These are phyloP conservation scores for Albatrellus ellisii DNA, from an alignment of 768 basidiomycete species.

Conservation along the genomic window DNA sequence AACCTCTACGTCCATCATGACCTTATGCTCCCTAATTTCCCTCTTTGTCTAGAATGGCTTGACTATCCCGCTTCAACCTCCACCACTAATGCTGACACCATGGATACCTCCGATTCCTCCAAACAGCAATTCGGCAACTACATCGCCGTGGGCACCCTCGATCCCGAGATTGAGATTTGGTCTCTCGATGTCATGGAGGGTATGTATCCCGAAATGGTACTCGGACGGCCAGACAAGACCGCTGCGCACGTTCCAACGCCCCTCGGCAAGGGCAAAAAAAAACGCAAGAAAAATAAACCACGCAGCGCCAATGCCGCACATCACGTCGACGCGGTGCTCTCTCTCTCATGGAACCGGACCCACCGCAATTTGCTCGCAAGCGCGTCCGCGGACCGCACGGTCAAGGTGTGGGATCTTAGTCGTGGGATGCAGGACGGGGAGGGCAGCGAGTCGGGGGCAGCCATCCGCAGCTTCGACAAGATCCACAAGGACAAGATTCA, in stretches of 20 bases:
- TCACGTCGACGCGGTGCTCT: slow-evolving; percentile 92
- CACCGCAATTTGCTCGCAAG: slow-evolving; percentile 89
- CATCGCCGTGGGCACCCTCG: slow-evolving; percentile 93
- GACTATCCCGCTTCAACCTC: slow-evolving; percentile 62
- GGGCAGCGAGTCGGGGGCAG: slow-evolving; percentile 42
- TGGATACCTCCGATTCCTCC: slow-evolving; percentile 12
- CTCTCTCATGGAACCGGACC: slow-evolving; percentile 81
- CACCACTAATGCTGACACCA: slow-evolving; percentile 22
- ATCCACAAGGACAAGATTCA: slow-evolving; percentile 92
- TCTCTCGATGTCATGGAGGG: slow-evolving; percentile 88
- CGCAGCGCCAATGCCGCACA: slow-evolving; percentile 47
- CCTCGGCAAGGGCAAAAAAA: slow-evolving; percentile 92
- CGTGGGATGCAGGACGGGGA: slow-evolving; percentile 17
- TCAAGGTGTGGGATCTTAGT: slow-evolving; percentile 95
- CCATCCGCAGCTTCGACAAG: slow-evolving; percentile 72
- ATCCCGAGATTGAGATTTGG: slow-evolving; percentile 99
- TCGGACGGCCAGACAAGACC: slow-evolving; percentile 81
- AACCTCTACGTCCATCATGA: slow-evolving; percentile 96
- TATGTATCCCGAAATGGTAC: slow-evolving; percentile 84
- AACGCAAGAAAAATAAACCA: slow-evolving; percentile 75
- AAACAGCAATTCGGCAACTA: slow-evolving; percentile 59
- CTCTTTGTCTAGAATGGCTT: slow-evolving; percentile 98
- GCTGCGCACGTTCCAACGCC: slow-evolving; percentile 67
- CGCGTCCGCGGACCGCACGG: slow-evolving; percentile 87
- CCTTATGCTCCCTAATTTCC: slow-evolving; percentile 93